Conservation (phyloP, 2,329 filamentous ascomycete genomes). For the Diaporthe longicolla region DNA sequence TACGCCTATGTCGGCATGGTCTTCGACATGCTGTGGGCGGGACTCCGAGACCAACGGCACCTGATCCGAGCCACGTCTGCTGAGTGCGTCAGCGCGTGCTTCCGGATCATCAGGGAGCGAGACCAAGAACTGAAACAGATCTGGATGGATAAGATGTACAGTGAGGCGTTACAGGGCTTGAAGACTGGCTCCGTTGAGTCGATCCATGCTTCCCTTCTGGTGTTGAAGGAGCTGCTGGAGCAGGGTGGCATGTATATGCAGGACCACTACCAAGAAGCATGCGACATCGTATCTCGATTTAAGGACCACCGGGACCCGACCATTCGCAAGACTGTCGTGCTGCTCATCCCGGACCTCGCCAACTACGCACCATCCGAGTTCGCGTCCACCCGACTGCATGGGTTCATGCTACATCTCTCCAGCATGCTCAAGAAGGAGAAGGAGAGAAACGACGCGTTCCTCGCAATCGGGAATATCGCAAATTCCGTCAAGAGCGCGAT, state of each 20-base stretch:
- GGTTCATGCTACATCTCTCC: conserved; percentile 97
- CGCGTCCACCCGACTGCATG: conserved; percentile 87
- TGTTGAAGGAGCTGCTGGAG: conserved; percentile 91
- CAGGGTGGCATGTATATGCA: conserved; percentile 99
- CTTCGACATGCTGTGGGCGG: conserved; percentile 96
- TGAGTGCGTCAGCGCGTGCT: conserved; percentile 93
- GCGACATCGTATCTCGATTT: conserved; percentile 91
- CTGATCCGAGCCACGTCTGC: conserved; percentile 93
- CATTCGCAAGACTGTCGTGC: conserved; percentile 90
- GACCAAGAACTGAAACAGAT: conserved; percentile 88
- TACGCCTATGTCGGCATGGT: conserved; percentile 96
- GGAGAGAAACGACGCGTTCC: conserved; percentile 92
- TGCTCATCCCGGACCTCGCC: conserved; percentile 92
- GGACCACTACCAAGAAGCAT: conserved; percentile 90
- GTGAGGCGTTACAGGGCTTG: conserved; percentile 85
- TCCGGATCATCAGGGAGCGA: conserved; percentile 94
- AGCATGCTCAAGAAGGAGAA: conserved; percentile 95
- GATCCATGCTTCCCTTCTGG: conserved; percentile 93
- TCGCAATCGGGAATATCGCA: conserved; percentile 95
- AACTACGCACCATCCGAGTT: conserved; percentile 95
- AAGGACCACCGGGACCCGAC: conserved; percentile 93
- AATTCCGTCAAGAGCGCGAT: conserved; percentile 97
- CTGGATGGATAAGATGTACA: conserved; percentile 93
- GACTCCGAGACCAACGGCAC: conserved; percentile 88
- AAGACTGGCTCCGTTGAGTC: conserved; percentile 86